These are phyloP conservation scores for Extremus antarcticus DNA, from an alignment of 495 filamentous ascomycete species.

Conservation along the genomic window DNA sequence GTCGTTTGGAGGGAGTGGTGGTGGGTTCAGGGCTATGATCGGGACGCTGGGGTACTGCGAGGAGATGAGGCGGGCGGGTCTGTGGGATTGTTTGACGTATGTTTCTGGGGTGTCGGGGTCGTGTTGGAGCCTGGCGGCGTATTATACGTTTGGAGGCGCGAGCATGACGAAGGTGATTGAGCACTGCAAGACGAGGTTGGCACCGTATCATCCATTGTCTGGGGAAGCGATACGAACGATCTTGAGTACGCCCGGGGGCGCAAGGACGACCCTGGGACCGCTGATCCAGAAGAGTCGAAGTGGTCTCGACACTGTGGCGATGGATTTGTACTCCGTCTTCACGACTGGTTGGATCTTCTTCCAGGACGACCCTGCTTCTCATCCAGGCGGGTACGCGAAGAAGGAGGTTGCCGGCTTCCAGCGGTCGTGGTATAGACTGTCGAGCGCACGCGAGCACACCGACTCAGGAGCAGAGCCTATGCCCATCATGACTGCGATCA, in stretches of 20 bases:
- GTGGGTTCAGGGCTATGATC: conserved; percentile 26
- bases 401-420: conserved; percentile 4
- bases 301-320: conserved; percentile 21
- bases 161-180: too few species aligned
- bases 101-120: conserved; percentile 23
- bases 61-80: conserved; percentile 23
- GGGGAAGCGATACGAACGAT: conserved; percentile 20
- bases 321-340: conserved; percentile 28
- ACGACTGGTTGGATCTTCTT: conserved; percentile 25
- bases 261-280: conserved; percentile 22
- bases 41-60: conserved; percentile 21
- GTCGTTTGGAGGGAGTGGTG: conserved; percentile 25
- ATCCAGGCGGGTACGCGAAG: neutral
- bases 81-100: conserved; percentile 27
- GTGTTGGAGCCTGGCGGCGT: too few species aligned
- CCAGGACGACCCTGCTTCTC: conserved; percentile 8
- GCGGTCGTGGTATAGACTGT: conserved; percentile 21
- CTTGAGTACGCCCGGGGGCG: conserved; percentile 16
- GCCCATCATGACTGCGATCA: too few species aligned
- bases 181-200: too few species aligned
- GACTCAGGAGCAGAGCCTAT: conserved; percentile 19
- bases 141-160: too few species aligned
- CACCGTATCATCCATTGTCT: too few species aligned
- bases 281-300: conserved; percentile 23
- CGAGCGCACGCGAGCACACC: conserved; percentile 13